phyloP scores from a whole-genome alignment of 352 stramenopile genomes.

The Globisporangium viniferum region DNA sequence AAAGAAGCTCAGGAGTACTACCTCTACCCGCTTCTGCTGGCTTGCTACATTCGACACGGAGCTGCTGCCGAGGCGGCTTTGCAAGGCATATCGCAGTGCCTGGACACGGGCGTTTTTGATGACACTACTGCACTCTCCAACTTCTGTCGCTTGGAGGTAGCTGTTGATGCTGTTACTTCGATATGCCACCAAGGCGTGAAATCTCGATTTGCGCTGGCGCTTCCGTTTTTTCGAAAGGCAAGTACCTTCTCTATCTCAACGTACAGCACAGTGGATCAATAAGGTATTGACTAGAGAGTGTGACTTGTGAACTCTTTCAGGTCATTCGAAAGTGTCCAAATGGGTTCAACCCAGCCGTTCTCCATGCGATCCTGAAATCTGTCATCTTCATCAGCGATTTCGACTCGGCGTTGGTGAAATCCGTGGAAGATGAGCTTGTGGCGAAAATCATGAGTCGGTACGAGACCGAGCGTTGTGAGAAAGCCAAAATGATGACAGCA shows the following conservation, averaged over 20 bases:
- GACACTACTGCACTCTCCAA: conserved; percentile 21
- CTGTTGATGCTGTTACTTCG: conserved; percentile 61
- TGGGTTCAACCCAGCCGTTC: conserved; percentile 38
- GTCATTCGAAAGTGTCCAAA: conserved; percentile 43
- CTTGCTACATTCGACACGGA: conserved; percentile 76
- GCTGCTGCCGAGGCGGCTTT: conserved; percentile 49
- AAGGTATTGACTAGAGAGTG: not conserved
- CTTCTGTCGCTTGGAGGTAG: conserved; percentile 45
- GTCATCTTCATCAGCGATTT: conserved; percentile 82
- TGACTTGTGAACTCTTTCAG: conserved; percentile 17
- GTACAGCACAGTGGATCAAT: not conserved
- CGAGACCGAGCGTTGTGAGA: conserved; percentile 36
- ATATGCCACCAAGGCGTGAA: conserved; percentile 80
- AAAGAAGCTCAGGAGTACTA: conserved; percentile 53
- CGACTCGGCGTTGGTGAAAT: conserved; percentile 55
- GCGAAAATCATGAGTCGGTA: conserved; percentile 72
- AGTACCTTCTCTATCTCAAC: not conserved
- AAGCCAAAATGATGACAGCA: conserved; percentile 4
- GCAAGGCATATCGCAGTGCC: conserved; percentile 44
- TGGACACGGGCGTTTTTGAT: conserved; percentile 63
- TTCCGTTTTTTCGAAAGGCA: conserved; percentile 75
- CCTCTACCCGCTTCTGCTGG: conserved; percentile 71
- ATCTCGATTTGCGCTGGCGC: conserved; percentile 50
- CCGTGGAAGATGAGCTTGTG: conserved; percentile 67
- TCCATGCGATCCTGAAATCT: conserved; percentile 68